Evolutionary conservation across 2,329 filamentous ascomycete genomes (phyloP).

Genomic region (Orbilia brochopaga): DNA sequence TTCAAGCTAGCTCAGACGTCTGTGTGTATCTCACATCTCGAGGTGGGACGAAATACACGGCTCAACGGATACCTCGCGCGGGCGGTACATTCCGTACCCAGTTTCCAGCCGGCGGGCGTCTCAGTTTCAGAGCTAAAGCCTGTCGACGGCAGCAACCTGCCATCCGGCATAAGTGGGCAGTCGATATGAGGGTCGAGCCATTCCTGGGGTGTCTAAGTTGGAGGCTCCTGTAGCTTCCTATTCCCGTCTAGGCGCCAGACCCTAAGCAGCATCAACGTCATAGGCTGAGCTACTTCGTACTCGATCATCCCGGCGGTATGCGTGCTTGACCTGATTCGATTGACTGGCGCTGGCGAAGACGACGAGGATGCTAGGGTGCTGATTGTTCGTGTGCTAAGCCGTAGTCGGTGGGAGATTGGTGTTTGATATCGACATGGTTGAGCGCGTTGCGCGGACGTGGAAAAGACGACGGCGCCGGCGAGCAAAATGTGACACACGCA

Average conservation of each 20-base stretch:
- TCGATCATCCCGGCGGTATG: neutral
- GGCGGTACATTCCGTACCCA: slow-evolving; percentile 9
- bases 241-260: neutral
- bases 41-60: slow-evolving; percentile 28
- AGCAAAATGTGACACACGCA: slow-evolving; percentile 1
- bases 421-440: slow-evolving; percentile 68
- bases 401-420: neutral
- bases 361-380: neutral
- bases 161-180: slow-evolving; percentile 8
- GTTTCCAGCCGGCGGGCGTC: slow-evolving; percentile 2
- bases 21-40: neutral
- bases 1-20: slow-evolving; percentile 10
- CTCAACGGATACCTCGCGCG: slow-evolving; percentile 5
- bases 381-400: neutral
- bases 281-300: neutral
- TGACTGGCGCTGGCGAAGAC: neutral
- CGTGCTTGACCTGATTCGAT: neutral
- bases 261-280: slow-evolving; percentile 22
- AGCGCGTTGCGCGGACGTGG: slow-evolving; percentile 76
- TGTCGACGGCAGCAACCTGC: slow-evolving; percentile 31
- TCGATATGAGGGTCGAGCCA: slow-evolving; percentile 1
- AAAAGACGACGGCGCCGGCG: slow-evolving; percentile 57
- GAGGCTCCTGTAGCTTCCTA: slow-evolving; percentile 14
- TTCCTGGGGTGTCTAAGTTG: slow-evolving; percentile 8
- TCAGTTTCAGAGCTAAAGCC: slow-evolving; percentile 41